A percentile compares a stretch with the other conserved stretches of the same genome.
phyloP scores from a whole-genome alignment of 805 yeast species.

The Hermanozyma aechmeae region DNA sequence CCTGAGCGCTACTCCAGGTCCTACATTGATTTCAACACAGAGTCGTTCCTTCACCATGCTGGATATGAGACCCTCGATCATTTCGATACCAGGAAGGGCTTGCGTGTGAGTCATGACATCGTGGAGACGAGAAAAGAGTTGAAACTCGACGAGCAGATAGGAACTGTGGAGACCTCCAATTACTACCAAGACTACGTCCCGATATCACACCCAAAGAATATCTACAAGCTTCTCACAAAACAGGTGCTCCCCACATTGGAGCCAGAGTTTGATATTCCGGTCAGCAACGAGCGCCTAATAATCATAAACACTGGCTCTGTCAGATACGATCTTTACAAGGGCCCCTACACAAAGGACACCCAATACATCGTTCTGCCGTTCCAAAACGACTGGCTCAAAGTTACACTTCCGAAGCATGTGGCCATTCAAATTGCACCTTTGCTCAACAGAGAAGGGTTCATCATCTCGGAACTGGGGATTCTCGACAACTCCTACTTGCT shows the following conservation, averaged over 20 bases:
- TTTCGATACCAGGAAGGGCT: slow-evolving; percentile 53
- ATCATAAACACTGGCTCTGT: slow-evolving; percentile 82
- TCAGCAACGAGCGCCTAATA: slow-evolving; percentile 30
- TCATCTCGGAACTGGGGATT: slow-evolving; percentile 14
- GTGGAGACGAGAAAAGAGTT: slow-evolving; percentile 35
- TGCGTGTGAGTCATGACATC: slow-evolving; percentile 36
- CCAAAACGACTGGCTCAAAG: slow-evolving; percentile 64
- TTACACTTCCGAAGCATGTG: slow-evolving; percentile 47
- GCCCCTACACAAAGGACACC: slow-evolving; percentile 72
- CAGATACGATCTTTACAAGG: slow-evolving; percentile 77
- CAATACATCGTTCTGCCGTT: slow-evolving; percentile 83
- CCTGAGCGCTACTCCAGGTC: slow-evolving; percentile 38
- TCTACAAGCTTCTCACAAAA: slow-evolving; percentile 51
- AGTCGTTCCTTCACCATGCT: slow-evolving; percentile 63
- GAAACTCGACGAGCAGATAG: slow-evolving; percentile 46
- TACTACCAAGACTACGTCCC: slow-evolving; percentile 66
- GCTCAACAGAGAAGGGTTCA: slow-evolving; percentile 49
- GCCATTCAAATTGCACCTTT: slow-evolving; percentile 47
- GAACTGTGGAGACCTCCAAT: slow-evolving; percentile 50
- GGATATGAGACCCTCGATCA: slow-evolving; percentile 13
- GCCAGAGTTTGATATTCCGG: slow-evolving; percentile 12
- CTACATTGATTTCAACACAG: slow-evolving; percentile 74
- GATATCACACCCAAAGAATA: slow-evolving; percentile 34
- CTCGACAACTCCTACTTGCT: slow-evolving; percentile 2
- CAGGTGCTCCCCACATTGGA: slow-evolving; percentile 43